Conservation (phyloP, 768 basidiomycete genomes). For the Daedaleopsis nitida region DNA sequence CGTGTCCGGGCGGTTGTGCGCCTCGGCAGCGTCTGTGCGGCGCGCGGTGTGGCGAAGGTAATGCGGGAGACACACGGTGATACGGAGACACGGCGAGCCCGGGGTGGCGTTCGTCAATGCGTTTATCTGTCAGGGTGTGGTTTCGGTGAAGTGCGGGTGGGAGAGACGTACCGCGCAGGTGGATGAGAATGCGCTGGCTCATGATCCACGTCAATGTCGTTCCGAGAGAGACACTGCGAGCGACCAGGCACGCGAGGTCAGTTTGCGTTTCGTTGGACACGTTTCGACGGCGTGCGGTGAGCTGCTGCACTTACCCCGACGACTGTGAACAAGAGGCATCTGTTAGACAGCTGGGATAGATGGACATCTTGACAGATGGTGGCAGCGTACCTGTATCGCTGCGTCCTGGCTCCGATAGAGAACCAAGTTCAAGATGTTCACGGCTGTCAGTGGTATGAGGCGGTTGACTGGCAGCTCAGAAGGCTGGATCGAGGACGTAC, state of each 20-base stretch:
- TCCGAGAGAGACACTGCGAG: constrained; percentile 33
- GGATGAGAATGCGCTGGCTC: constrained; percentile 38
- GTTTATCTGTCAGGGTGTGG: too few relatives aligned
- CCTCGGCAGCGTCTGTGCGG: constrained; percentile 23
- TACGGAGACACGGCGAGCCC: background rate
- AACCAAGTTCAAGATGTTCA: constrained; percentile 31
- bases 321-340: constrained; percentile 12
- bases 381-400: constrained; percentile 23
- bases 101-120: too few relatives aligned
- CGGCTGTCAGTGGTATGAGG: constrained; percentile 13
- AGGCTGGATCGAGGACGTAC: constrained; percentile 19
- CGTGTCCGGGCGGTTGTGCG: constrained; percentile 16
- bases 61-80: background rate
- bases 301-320: constrained; percentile 23
- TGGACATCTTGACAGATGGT: background rate
- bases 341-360: background rate
- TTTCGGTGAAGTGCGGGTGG: background rate
- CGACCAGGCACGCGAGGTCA: background rate
- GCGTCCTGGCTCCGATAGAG: constrained; percentile 25
- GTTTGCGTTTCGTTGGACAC: background rate
- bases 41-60: too few relatives aligned
- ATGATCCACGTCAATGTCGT: constrained; percentile 38
- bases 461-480: background rate
- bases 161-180: constrained; percentile 31
- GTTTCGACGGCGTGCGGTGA: too few relatives aligned